Base-by-base conservation (phyloP, 1,284 basidiomycete species). In the Rhizoctonia solani region DNA sequence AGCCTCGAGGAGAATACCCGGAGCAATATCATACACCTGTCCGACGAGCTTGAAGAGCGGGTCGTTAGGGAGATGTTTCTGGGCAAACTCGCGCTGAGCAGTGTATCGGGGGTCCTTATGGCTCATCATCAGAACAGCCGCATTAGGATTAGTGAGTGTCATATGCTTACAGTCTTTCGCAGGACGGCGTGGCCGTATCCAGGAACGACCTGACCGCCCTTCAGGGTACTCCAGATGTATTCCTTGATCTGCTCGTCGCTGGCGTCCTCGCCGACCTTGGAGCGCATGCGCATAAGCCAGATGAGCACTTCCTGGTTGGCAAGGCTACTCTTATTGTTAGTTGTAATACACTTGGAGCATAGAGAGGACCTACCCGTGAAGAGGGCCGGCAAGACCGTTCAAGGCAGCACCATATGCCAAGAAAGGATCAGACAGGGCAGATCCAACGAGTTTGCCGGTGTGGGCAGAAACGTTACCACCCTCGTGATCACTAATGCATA, bases 381-480 rank as follows among this genome's bases (percentile, higher is more conserved):
- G 88, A 54, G 96, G 96, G 63, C 96, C 96, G 70, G 96, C 96
- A 63, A 98, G 89, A 83, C 96, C 96, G 75, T 96, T 95, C 67
- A 99, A 83, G 46, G 95, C 91, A 63, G 96, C 96, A 68, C 86
- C 87, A 78, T 94, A 98, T 13, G 96, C 86, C 53, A 98, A 86
- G 93, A 96, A 98, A 72, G 96, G 96, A 80, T 99, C 96, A 4
- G 95, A 96, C 69, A 98, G 89, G 66, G 96, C 96, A 69, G 95
- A 98, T 69, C 95, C 96, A 76, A 98, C 96, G 56, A 99, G 85
- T 83, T 98, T 94, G 72, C 92, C 92, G 66, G 92, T 92, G 82
- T 95, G 93, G n/a, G 93, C 92, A 68, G 96, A 98, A 71, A 99
- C 96, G 76, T 98, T 98, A 63, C 96, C 96, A 77, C 96, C 96